Evolutionary conservation across 495 filamentous ascomycete genomes (phyloP), one percentile per base, ranked within the genome.

Genomic region (Echria macrotheca): DNA sequence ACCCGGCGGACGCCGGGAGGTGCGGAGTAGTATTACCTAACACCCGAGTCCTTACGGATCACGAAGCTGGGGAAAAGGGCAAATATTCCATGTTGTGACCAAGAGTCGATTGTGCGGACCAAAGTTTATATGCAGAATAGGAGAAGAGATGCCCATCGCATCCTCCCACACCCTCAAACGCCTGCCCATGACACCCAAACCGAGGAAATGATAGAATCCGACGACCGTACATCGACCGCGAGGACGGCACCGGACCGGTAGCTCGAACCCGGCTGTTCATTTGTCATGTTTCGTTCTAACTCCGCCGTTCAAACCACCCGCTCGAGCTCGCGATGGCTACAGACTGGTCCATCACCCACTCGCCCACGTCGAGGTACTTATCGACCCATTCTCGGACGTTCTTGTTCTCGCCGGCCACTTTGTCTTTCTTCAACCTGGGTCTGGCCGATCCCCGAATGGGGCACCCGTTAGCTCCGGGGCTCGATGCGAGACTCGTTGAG

Each of bases 261-360:
- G n/a, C n/a, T n/a, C n/a, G n/a, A n/a, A n/a, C n/a, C n/a, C n/a
- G n/a, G n/a, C n/a, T n/a, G n/a, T n/a, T n/a, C n/a, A n/a, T n/a
- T n/a, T n/a, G n/a, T n/a, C n/a, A n/a, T n/a, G n/a, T n/a, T n/a
- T n/a, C 54, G 82, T 74, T 95, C 68, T 91, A 82, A 14, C 33
- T 14, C 22, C 24, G 22, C 18, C 91, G 78, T 68, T 95, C 90
- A 63, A 98, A 98, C 67, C 79, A 98, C 25, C 81, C 76, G 65
- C 87, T 93, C 11, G 86, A 83, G 11, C 89, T 84, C 69, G 95
- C 83, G 44, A 96, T 75, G 22, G 91, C 91, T 22, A 96, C 89
- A 4, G 89, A 93, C 71, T 91, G 85, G 63, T 98, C 93, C 91
- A 98, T 91, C 44, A 95, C 86, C 87, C 87, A 94, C 69, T 98